These are phyloP conservation scores for Straminergon stramineum DNA, from an alignment of 225 moss, liverwort and hornwort genomes.

Conservation along the genomic window DNA sequence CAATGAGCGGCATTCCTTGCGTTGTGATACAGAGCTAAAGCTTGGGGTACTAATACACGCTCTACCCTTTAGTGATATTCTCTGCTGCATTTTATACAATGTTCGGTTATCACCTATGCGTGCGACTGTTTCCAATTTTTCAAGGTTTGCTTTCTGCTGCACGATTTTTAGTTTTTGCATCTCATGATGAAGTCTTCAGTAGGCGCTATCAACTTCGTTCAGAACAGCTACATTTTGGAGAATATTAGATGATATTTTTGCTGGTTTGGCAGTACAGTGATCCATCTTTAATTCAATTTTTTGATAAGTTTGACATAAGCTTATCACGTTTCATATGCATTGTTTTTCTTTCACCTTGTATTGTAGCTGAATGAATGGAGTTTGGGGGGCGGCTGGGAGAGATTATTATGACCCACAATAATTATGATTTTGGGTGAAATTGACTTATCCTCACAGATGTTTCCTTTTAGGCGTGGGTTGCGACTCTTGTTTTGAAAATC, in stretches of 20 bases:
- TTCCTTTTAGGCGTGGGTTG: background rate
- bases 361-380: background rate
- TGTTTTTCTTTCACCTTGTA: background rate
- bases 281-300: background rate
- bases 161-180: background rate
- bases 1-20: slow-evolving; percentile 65
- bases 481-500: background rate
- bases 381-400: background rate
- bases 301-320: background rate
- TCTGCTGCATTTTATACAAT: background rate
- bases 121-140: background rate
- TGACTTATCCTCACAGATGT: background rate
- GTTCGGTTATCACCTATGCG: background rate
- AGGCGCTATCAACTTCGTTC: background rate
- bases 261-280: background rate
- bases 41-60: slow-evolving; percentile 37
- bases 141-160: background rate
- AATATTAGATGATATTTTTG: background rate
- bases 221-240: background rate
- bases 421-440: background rate
- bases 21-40: slow-evolving; percentile 81
- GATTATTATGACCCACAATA: background rate
- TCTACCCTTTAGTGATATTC: background rate
- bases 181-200: background rate
- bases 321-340: background rate